Percentiles rank a stretch among this genome's conserved stretches.
These are phyloP conservation scores for Colletotrichum euphorbiae DNA, from an alignment of 2,329 filamentous ascomycete genomes.

Conservation along the genomic window DNA sequence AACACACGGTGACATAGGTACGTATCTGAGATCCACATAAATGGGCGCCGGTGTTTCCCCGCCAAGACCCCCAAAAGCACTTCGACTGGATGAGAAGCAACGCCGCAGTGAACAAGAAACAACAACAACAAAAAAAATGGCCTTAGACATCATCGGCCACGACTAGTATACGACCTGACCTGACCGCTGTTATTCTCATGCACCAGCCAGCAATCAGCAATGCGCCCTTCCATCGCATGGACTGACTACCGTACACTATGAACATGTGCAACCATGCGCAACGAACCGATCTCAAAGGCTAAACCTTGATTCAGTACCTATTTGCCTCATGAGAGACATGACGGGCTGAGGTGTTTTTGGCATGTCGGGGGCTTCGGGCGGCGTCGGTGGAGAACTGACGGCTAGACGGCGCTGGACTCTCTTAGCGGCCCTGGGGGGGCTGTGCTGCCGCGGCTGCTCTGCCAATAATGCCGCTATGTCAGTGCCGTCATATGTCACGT, in stretches of 20 bases:
- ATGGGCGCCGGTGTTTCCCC: constrained; percentile 21
- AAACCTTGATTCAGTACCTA: background rate
- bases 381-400: constrained; percentile 29
- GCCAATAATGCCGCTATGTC: background rate
- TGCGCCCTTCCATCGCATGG: no score
- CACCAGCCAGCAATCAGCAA: background rate
- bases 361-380: constrained; percentile 28
- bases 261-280: constrained; percentile 12
- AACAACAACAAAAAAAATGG: constrained; percentile 15
- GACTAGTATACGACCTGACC: no score
- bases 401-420: constrained; percentile 17
- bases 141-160: background rate
- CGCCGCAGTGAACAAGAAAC: constrained; percentile 2
- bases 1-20: constrained; percentile 9
- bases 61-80: constrained; percentile 24
- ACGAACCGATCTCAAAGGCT: background rate
- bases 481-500: background rate
- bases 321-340: background rate
- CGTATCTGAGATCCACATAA: background rate
- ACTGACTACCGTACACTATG: no score
- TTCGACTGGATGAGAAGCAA: constrained; percentile 25
- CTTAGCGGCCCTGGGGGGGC: background rate
- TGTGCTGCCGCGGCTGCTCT: background rate
- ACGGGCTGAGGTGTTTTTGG: constrained; percentile 26
- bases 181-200: background rate